Conservation (phyloP, 73 alveolate genomes). For the Symbiodinium natans region DNA sequence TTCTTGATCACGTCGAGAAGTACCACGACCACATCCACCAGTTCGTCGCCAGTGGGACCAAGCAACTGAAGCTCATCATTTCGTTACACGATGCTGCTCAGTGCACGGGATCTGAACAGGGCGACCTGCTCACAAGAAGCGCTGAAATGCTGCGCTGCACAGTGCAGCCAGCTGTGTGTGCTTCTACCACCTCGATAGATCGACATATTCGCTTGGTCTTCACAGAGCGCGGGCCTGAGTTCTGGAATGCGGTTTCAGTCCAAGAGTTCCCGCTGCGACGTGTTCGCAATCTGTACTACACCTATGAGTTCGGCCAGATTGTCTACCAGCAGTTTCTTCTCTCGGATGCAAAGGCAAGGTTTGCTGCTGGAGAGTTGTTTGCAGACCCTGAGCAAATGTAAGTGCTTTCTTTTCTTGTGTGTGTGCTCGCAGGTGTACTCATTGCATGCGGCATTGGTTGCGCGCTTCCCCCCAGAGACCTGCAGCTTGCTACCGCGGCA, state of each 20-base stretch:
- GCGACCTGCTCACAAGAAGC: not conserved
- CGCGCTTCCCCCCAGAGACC: not conserved
- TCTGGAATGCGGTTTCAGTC: not conserved
- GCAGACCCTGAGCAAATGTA: too few species aligned
- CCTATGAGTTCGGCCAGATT: not conserved
- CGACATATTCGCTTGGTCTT: not conserved
- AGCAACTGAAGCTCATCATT: not conserved
- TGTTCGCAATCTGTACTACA: not conserved
- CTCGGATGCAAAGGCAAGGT: slow-evolving; percentile 18
- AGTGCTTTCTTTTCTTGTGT: not conserved
- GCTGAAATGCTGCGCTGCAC: not conserved
- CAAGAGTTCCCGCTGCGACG: not conserved
- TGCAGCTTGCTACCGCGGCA: not conserved
- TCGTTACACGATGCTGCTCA: not conserved
- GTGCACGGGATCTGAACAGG: not conserved
- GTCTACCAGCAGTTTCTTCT: not conserved
- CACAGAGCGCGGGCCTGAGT: not conserved
- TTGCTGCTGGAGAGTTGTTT: too few species aligned
- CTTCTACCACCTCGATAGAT: not conserved
- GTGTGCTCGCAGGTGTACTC: not conserved
- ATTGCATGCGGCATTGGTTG: not conserved
- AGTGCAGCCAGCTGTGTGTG: not conserved
- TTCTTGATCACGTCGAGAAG: not conserved
- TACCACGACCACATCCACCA: not conserved
- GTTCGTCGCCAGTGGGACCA: not conserved